These are phyloP conservation scores for Cercospora sesami DNA, from an alignment of 2,329 filamentous ascomycete species.

Conservation along the genomic window DNA sequence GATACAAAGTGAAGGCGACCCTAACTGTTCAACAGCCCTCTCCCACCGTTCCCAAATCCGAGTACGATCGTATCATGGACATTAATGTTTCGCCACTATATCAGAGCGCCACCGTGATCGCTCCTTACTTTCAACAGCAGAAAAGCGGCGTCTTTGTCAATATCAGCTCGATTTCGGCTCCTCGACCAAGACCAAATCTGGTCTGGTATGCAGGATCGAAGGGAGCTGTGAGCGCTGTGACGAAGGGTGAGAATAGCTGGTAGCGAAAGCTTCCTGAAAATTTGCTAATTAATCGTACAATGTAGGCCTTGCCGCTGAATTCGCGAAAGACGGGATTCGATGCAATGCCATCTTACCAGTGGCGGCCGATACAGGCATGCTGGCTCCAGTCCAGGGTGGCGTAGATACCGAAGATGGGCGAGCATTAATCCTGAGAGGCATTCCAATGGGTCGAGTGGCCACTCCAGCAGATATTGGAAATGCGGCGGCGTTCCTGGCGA, in stretches of 20 bases:
- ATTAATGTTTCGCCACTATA: constrained; percentile 40
- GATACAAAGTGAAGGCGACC: too few species aligned
- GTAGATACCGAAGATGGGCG: constrained; percentile 23
- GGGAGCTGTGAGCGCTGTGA: constrained; percentile 32
- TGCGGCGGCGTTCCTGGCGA: constrained; percentile 34
- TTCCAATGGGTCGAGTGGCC: constrained; percentile 33
- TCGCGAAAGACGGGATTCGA: constrained; percentile 29
- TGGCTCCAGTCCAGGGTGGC: constrained; percentile 29
- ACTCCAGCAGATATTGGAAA: constrained; percentile 32
- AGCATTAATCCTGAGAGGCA: constrained; percentile 27
- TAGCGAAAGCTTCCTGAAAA: too few species aligned
- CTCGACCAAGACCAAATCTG: constrained; percentile 31
- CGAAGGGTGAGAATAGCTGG: constrained; percentile 22
- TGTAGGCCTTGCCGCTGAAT: constrained; percentile 33
- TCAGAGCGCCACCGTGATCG: constrained; percentile 33
- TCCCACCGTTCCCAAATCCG: constrained; percentile 32
- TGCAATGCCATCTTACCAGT: constrained; percentile 35
- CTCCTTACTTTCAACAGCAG: constrained; percentile 37
- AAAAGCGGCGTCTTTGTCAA: constrained; percentile 34
- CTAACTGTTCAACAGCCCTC: too few species aligned
- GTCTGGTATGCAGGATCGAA: constrained; percentile 37
- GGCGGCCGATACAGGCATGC: constrained; percentile 35
- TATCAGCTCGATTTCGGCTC: constrained; percentile 33
- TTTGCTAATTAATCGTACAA: too few species aligned
- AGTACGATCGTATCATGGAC: constrained; percentile 39